Conservation (phyloP, 495 filamentous ascomycete species). For the Rostrohypoxylon terebratum region DNA sequence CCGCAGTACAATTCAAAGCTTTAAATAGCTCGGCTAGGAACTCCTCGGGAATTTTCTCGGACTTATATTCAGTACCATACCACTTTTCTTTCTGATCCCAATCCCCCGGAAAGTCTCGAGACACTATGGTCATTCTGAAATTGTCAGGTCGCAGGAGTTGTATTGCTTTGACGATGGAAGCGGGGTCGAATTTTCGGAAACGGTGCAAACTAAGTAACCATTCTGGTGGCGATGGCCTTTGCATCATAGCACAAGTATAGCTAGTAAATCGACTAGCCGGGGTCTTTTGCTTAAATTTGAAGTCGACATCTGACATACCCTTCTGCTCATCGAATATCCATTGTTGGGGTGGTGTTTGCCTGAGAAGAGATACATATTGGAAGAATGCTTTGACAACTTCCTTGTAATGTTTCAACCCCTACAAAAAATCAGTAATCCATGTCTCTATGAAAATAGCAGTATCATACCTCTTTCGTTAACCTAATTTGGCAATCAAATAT, state of each 20-base stretch:
- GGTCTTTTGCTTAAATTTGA: conserved; percentile 93
- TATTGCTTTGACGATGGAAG: conserved; percentile 79
- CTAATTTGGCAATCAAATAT: conserved; percentile 84
- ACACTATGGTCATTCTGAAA: conserved; percentile 83
- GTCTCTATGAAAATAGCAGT: not conserved
- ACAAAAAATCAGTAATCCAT: conserved; percentile 22
- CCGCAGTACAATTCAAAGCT: conserved; percentile 67
- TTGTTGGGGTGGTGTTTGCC: conserved; percentile 81
- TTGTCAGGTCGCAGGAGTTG: conserved; percentile 86
- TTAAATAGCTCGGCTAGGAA: conserved; percentile 75
- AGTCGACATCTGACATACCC: conserved; percentile 89
- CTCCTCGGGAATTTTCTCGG: conserved; percentile 81
- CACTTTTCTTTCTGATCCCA: conserved; percentile 93
- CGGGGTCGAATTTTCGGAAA: conserved; percentile 80
- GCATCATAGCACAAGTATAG: conserved; percentile 84
- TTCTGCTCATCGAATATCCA: conserved; percentile 96
- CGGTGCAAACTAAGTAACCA: conserved; percentile 82
- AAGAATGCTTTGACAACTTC: conserved; percentile 91
- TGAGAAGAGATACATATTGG: conserved; percentile 91
- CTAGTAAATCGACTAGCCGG: conserved; percentile 90
- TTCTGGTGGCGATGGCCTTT: conserved; percentile 85
- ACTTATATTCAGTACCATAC: conserved; percentile 96
- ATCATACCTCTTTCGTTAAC: conserved; percentile 80
- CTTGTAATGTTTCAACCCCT: conserved; percentile 78
- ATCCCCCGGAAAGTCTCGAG: conserved; percentile 82